Base-by-base conservation (phyloP, 1,284 basidiomycete species). In the Gymnopus androsaceus region DNA sequence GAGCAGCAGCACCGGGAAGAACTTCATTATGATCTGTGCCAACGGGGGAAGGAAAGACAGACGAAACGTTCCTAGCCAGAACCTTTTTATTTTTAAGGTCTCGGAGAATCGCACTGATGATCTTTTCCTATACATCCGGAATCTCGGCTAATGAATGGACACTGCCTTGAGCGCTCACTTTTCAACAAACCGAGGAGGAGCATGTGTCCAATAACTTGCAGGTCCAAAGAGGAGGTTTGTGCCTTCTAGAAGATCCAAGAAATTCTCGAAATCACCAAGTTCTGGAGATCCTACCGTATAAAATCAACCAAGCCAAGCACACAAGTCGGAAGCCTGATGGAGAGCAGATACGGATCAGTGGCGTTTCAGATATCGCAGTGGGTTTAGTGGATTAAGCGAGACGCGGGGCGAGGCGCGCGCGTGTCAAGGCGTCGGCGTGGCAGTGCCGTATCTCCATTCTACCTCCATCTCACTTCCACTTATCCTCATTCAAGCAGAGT, bases 21-120 rank as follows among this genome's bases (percentile, higher is more conserved):
- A 34, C 19, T 27, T 53, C 42, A 42, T 53, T 28, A 53, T 17
- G 11, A 19, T 52, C 28, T 21, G 36, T n/a, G 42, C 51, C 51
- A 34, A 21, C n/a, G 41, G 34, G 38, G 45, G 44, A 31, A 28
- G 31, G 23, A 47, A 46, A 37, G 48, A 41, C 49, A n/a, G 42
- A 51, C 54, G 46, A 38, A 41, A 17, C 12, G 30, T 31, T 46
- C 42, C 51, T 27, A 15, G 33, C n/a, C 33, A 19, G 23, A 33
- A 14, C 21, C n/a, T 40, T 14, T 9, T 27, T 36, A 30, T 31
- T 46, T 36, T 49, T 48, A 38, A 48, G 31, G 42, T 53, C 38
- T 37, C 34, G 42, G 38, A 38, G n/a, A n/a, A 33, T 25, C 14
- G 31, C 17, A 31, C 19, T 48, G 46, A 48, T 48, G 17, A 48